Evolutionary conservation across 257 asterid genomes (phyloP), one percentile per base, ranked within the genome.

Genomic region (Marsdenia floribunda): DNA sequence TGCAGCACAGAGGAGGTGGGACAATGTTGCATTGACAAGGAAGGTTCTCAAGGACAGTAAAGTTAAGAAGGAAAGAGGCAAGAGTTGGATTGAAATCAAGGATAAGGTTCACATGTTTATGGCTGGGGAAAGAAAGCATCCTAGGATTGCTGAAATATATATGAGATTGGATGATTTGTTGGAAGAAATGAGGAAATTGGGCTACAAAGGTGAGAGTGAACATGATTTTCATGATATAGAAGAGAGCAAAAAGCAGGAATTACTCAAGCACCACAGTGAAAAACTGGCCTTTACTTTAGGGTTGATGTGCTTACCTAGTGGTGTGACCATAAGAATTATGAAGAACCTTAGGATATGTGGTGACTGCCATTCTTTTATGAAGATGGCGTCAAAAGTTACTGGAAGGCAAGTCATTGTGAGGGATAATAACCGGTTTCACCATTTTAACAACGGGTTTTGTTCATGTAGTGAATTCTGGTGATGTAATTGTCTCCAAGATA

Each of bases 391-490:
- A 3, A 81, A 77, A 64, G 68, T 88, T 22, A 89, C 91, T 0
- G 70, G 76, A 47, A 86, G 93, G 83, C 88, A 89, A 64, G 85
- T 95, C 55, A 77, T 92, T 15, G 96, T 95, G 14, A 83, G 99
- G 88, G 99, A 95, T 35, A 88, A 87, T 78, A 89, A 84, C 71
- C 84, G 99, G 66, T 95, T 95, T 85, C 99, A 95, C 79, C 96
- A 89, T 87, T 92, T 87, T 70, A 78, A 74, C 16, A 80, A 86
- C 68, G 99, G 98, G 5, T 68, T 54, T 5, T 95, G 99, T 79
- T 89, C 98, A 0, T 95, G 99, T 79, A 84, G 96, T 73, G 99
- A 89, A 9, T 95, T 95, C 81, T 92, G 97, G 98, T 95, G 63
- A 77, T 68, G 16, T 58, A 35, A 29, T 6, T 75, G 26, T 16